Evolutionary conservation across 2,329 filamentous ascomycete species (phyloP).

Genomic region (Colletotrichum siamense): DNA sequence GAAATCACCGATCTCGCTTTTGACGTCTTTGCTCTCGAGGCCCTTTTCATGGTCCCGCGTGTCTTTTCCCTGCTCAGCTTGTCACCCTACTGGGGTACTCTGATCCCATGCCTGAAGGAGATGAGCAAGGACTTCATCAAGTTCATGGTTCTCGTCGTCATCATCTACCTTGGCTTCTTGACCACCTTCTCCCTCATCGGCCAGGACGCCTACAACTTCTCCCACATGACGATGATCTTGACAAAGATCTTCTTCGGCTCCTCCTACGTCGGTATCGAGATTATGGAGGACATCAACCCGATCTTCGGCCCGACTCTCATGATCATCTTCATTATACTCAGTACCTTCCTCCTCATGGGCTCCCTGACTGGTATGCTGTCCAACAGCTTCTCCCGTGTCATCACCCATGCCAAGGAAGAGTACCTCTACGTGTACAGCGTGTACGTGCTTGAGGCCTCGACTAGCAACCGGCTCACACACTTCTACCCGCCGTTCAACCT

Average conservation of each 20-base stretch:
- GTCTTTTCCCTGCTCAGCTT: constrained; percentile 87
- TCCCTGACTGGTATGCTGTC: constrained; percentile 80
- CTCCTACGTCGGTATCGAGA: constrained; percentile 75
- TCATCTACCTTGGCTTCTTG: constrained; percentile 86
- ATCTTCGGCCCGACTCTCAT: constrained; percentile 66
- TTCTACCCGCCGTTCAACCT: constrained; percentile 79
- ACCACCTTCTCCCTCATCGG: constrained; percentile 84
- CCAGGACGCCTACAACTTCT: constrained; percentile 69
- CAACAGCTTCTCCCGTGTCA: constrained; percentile 74
- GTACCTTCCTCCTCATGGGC: constrained; percentile 80
- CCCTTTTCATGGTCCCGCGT: constrained; percentile 86
- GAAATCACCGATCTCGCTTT: constrained; percentile 80
- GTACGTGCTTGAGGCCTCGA: constrained; percentile 70
- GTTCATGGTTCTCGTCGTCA: constrained; percentile 79
- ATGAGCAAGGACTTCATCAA: constrained; percentile 95
- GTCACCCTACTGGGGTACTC: constrained; percentile 87
- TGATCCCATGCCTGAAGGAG: constrained; percentile 89
- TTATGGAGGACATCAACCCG: constrained; percentile 65
- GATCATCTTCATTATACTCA: constrained; percentile 78
- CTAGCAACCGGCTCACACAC: constrained; percentile 71
- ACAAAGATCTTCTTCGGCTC: constrained; percentile 84
- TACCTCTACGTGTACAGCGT: constrained; percentile 79
- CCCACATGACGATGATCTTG: constrained; percentile 76
- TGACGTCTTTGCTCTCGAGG: constrained; percentile 88
- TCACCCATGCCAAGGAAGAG: constrained; percentile 71